Evolutionary conservation across 2,329 filamentous ascomycete species (phyloP).

Genomic region (Stachybotrys elegans): DNA sequence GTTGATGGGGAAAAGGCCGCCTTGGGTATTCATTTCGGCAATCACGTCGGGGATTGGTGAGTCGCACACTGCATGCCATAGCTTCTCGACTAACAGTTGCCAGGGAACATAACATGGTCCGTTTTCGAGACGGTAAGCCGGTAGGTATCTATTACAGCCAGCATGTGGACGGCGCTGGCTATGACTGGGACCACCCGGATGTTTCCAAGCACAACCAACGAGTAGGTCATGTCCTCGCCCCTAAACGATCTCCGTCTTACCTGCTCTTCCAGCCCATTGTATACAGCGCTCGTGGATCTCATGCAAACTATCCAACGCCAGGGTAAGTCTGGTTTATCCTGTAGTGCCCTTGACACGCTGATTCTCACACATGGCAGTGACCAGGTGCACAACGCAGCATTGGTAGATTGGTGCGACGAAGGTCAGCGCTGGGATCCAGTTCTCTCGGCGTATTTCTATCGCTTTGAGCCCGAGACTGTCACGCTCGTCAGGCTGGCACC

Average conservation of each 20-base stretch:
- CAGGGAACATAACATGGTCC: constrained; percentile 28
- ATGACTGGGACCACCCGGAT: constrained; percentile 16
- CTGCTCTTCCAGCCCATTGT: constrained; percentile 16
- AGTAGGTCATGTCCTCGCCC: constrained; percentile 10
- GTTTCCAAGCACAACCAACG: constrained; percentile 15
- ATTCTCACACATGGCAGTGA: constrained; percentile 8
- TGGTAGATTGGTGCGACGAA: constrained; percentile 23
- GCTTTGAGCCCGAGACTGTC: constrained; percentile 14
- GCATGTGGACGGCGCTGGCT: constrained; percentile 17
- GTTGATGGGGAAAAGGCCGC: constrained; percentile 8
- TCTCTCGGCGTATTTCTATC: constrained; percentile 23
- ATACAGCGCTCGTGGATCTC: constrained; percentile 23
- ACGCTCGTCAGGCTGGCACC: constrained; percentile 11
- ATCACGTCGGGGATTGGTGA: constrained; percentile 24
- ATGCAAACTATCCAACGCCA: constrained; percentile 21
- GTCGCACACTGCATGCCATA: neutral
- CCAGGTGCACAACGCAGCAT: constrained; percentile 20
- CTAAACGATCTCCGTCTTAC: neutral
- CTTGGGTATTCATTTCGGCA: constrained; percentile 21
- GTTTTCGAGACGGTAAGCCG: constrained; percentile 19
- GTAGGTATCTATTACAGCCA: constrained; percentile 22
- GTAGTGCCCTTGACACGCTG: neutral
- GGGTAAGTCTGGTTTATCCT: constrained; percentile 14
- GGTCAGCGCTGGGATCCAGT: constrained; percentile 24
- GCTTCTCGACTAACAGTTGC: neutral